Base-by-base conservation (phyloP, 2,329 filamentous ascomycete genomes). In the Thermoascus crustaceus region DNA sequence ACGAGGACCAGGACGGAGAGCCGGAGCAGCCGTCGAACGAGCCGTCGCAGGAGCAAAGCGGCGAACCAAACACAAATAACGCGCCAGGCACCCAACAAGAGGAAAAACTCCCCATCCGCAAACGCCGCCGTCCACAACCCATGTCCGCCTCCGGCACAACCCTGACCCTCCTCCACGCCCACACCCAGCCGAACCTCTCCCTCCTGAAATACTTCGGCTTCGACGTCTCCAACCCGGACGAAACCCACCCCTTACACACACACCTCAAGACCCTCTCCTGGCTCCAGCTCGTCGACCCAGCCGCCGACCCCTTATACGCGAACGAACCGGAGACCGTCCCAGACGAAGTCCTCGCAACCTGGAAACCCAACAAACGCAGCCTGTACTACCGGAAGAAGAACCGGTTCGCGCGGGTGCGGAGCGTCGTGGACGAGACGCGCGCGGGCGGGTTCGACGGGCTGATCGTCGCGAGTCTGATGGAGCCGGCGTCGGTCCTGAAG, bases 151-250 rank as follows among this genome's bases (percentile, higher is more conserved):
- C 79, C 42, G 71, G 75, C 32, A 73, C 78, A 37, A 74, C 80
- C 18, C 75, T 82, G 20, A 55, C 52, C 8, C 39, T 60, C 25
- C 45, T 85, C 74, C 52, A 78, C 78, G 18, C 68, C 62, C 33
- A 78, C 73, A 42, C 94, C 86, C 62, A 89, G 80, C 41, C 76
- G 85, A 96, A 95, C 57, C 76, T 96, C 39, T 80, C 80, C 11
- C 74, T 91, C 32, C 73, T 98, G 13, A 85, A 85, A 56, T 93
- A 94, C 68, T 96, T 94, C 64, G 78, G 78, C 58, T 96, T 80
- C 64, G 86, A 94, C 61, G 67, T 73, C 46, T 73, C 75, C 39
- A 77, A 76, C 42, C 77, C 69, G 35, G 68, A 73, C 9, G 68
- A 77, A 16, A 59, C 66, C 0, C 91, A 96, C 55, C 89, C 91